Evolutionary conservation across 768 basidiomycete species (phyloP), one percentile per base, ranked within the genome.

Genomic region (Russula foetens): DNA sequence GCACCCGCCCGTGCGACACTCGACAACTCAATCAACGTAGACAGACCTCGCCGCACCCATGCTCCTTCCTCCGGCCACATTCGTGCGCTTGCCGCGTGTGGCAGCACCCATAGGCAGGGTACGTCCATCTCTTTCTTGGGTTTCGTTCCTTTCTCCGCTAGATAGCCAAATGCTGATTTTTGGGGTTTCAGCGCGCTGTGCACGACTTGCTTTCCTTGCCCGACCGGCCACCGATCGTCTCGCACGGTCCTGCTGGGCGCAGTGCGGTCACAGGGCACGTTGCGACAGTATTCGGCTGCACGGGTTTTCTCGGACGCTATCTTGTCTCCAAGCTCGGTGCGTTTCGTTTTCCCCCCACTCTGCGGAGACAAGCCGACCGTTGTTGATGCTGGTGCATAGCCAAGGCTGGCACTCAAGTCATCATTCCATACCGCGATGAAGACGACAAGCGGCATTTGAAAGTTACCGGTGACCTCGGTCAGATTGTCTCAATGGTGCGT

Each of bases 211-310:
- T 80, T 62, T 80, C 80, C 15, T 75, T 86, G 43, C 84, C 86
- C 49, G 71, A 69, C 38, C 70, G 71, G 59, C 85, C 85, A 67
- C 85, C 91, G 41, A 76, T 91, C 65, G 77, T 95, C 68, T 81
- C 85, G 6, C 77, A 83, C 65, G 95, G 94, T 21, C 81, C 84
- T 54, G 85, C 86, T 54, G 94, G 88, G 63, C 90, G 92, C 69
- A 90, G 89, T 69, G 87, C 92, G 4, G 86, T 88, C 60, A 86
- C 88, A 44, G 97, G 96, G 3, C 94, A 95, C 74, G 83, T 87
- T 39, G 96, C 88, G 44, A 99, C 97, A 17, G 95, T 98, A 52
- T 98, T 99, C 79, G 97, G 97, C 24, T 90, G 87, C 71, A 97
- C 95, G 4, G 92, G 95, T 6, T 98, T 98, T 73, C 76, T 99